Conservation (phyloP, 305 asterid species). For the Solanum hybrid region DNA sequence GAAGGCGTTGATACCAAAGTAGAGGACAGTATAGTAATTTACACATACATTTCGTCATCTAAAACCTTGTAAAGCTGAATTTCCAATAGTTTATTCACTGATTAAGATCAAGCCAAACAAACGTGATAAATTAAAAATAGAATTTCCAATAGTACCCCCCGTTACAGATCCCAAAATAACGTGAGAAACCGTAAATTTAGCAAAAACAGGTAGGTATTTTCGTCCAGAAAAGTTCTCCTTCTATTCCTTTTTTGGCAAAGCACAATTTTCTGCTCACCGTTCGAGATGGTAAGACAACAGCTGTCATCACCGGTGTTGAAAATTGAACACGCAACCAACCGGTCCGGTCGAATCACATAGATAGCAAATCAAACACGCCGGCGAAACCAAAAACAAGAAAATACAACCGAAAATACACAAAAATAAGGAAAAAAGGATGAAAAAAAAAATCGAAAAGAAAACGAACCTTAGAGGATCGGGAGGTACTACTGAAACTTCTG, state of each 20-base stretch:
- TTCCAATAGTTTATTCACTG: not conserved
- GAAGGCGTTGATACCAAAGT: not conserved
- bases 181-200: not conserved
- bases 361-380: not conserved
- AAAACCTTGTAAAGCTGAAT: not conserved
- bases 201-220: not conserved
- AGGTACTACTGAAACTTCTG: slow-evolving; percentile 11
- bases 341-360: not conserved
- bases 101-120: not conserved
- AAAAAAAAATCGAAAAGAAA: not conserved
- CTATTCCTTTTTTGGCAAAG: not conserved
- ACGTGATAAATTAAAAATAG: not conserved
- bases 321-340: not conserved
- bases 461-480: slow-evolving; percentile 18
- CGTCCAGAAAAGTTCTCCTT: not conserved
- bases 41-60: not conserved
- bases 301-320: not conserved
- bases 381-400: not conserved
- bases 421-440: not conserved
- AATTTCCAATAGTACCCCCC: not conserved
- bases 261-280: not conserved
- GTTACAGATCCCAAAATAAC: not conserved
- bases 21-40: not conserved
- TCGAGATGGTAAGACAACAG: not conserved
- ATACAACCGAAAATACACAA: not conserved